Conservation (phyloP, 495 filamentous ascomycete genomes). For the Aspergillus biplanus region DNA sequence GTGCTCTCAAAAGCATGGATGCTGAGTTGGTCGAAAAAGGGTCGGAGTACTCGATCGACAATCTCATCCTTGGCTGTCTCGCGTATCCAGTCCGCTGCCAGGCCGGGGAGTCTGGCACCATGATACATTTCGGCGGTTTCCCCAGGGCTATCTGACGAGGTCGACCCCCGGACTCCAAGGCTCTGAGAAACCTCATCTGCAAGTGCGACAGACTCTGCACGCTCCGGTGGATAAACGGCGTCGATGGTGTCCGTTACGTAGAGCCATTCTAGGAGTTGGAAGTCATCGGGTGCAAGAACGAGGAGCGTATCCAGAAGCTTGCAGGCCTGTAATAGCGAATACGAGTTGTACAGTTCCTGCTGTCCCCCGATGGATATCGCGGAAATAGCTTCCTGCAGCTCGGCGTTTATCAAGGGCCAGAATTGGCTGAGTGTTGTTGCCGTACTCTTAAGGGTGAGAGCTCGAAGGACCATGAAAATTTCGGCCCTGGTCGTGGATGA, state of each 20-base stretch:
- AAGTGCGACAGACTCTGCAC: conserved; percentile 73
- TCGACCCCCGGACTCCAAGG: conserved; percentile 57
- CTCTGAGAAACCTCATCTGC: conserved; percentile 86
- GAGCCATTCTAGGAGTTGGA: conserved; percentile 94
- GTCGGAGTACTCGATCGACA: conserved; percentile 73
- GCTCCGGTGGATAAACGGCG: conserved; percentile 83
- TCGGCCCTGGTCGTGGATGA: conserved; percentile 88
- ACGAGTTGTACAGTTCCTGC: conserved; percentile 76
- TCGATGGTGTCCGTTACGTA: conserved; percentile 97
- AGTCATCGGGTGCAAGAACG: conserved; percentile 88
- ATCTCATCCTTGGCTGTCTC: conserved; percentile 68
- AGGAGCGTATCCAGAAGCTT: conserved; percentile 88
- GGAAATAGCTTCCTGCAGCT: conserved; percentile 80
- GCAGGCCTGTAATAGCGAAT: conserved; percentile 81
- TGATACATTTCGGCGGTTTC: conserved; percentile 41
- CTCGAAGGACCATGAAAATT: conserved; percentile 84
- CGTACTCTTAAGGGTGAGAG: conserved; percentile 74
- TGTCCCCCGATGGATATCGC: conserved; percentile 72
- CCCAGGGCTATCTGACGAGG: conserved; percentile 36
- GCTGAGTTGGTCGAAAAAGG: conserved; percentile 89
- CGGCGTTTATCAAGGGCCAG: conserved; percentile 88
- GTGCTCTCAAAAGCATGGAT: conserved; percentile 91
- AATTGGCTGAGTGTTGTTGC: conserved; percentile 76
- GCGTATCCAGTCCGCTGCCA: conserved; percentile 49
- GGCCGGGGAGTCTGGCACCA: conserved; percentile 41